Evolutionary conservation across 352 stramenopile species (phyloP).

Genomic region (Aphanomyces cochlioides): DNA sequence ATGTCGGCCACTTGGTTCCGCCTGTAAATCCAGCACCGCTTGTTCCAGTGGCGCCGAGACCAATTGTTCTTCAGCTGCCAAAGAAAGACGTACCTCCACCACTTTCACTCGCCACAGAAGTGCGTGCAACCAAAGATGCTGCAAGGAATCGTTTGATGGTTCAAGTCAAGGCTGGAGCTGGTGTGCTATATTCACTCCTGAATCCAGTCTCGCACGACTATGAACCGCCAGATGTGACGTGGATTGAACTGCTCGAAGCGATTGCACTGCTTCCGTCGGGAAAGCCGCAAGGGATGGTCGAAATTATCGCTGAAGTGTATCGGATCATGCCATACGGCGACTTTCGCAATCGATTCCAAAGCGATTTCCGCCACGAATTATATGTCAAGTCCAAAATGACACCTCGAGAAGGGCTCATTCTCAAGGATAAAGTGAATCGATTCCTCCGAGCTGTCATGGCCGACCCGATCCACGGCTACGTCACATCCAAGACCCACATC

Average conservation of each 20-base stretch:
- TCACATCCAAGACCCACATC: constrained; percentile 65
- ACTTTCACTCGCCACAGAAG: neutral
- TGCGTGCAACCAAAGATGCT: constrained; percentile 2
- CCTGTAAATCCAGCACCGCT: neutral
- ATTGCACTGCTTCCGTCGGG: constrained; percentile 58
- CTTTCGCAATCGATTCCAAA: constrained; percentile 38
- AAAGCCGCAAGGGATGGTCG: constrained; percentile 34
- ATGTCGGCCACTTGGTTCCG: neutral
- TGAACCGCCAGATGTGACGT: constrained; percentile 58
- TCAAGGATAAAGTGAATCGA: constrained; percentile 68
- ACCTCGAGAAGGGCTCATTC: constrained; percentile 36
- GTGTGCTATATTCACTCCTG: constrained; percentile 54
- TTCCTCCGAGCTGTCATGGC: constrained; percentile 66
- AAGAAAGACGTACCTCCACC: neutral
- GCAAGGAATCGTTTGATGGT: neutral
- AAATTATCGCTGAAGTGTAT: constrained; percentile 48
- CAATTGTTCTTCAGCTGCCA: neutral
- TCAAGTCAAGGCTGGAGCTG: constrained; percentile 14
- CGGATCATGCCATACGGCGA: constrained; percentile 42
- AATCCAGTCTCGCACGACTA: constrained; percentile 47
- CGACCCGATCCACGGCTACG: constrained; percentile 65
- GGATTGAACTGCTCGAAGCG: constrained; percentile 65
- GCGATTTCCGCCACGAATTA: constrained; percentile 30
- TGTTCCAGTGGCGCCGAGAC: constrained; percentile 1
- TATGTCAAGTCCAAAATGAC: constrained; percentile 40